Base-by-base conservation (phyloP, 2,329 filamentous ascomycete genomes). In the Emergomyces pasteurianus region DNA sequence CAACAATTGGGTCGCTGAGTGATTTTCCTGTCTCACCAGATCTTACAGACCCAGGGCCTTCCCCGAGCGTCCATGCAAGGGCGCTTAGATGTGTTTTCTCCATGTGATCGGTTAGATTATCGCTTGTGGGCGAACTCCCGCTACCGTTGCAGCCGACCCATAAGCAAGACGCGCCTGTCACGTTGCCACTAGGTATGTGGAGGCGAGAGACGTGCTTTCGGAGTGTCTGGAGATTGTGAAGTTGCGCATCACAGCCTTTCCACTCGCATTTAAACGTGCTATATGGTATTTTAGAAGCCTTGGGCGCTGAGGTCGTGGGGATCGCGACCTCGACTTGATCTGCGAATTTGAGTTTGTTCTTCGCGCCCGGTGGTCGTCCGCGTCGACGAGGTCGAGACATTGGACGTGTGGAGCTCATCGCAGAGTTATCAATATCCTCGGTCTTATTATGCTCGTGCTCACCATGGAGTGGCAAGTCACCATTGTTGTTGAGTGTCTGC, bases 151-250 rank as follows among this genome's bases (percentile, higher is more conserved):
- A 75, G 26, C 65, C 67, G 50, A 71, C 67, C 72, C 72, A 74
- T 64, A 67, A 67, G 62, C 72, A 74, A 23, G 62, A 55, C 43
- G 62, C 65, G 6, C 43, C 63, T 14, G 3, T 54, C 2, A 59
- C 60, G 23, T 63, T 60, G 18, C 67, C 63, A 58, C 69, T 62
- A 1, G 72, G 69, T 2, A 73, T 65, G 61, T 87, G 85, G 3
- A 81, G 70, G 65, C 83, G 86, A 58, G 76, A 68, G 6, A 85
- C 71, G 68, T 88, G 85, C 61, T 81, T 82, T 63, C 79, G 79
- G 6, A 87, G 72, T 0, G 80, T 82, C 9, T 80, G 78, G 16
- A 86, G 70, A 65, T 86, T 87, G 70, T 87, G 85, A 5, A 87
- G 72, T 64, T 85, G 78, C 0, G 81, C 79, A 3, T 71, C 70